Conservation (phyloP, 108 stramenopile species). For the Skeletonema potamos region DNA sequence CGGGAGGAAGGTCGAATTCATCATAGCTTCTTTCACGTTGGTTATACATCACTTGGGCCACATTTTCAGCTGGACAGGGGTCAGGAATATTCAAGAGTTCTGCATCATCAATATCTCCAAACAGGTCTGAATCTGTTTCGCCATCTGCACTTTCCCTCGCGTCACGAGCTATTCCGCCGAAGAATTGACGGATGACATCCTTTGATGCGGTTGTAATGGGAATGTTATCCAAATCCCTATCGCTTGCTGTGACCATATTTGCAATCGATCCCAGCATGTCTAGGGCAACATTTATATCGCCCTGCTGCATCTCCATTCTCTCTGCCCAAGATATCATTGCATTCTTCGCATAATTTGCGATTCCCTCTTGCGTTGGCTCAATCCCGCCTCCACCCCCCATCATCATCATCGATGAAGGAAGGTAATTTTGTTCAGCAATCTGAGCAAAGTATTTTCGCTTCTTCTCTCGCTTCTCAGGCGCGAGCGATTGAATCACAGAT, state of each 20-base stretch:
- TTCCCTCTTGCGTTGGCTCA: slow-evolving; percentile 25
- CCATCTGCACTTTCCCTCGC: not conserved
- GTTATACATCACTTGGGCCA: not conserved
- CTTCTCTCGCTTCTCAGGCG: slow-evolving; percentile 47
- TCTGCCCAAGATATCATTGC: slow-evolving; percentile 43
- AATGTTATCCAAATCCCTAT: slow-evolving; percentile 34
- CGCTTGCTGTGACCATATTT: slow-evolving; percentile 40
- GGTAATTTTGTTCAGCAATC: slow-evolving; percentile 33
- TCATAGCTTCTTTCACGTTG: not conserved
- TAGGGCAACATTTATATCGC: slow-evolving; percentile 54
- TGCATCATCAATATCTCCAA: slow-evolving; percentile 25
- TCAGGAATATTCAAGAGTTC: slow-evolving; percentile 15
- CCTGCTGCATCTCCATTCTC: slow-evolving; percentile 47
- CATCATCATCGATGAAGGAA: slow-evolving; percentile 4
- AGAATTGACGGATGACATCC: slow-evolving; percentile 24
- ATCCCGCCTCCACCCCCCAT: too few species aligned
- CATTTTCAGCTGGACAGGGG: not conserved
- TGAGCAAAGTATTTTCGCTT: slow-evolving; percentile 41
- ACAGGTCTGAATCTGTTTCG: not conserved
- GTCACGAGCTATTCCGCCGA: slow-evolving; percentile 13
- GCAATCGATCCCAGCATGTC: slow-evolving; percentile 42
- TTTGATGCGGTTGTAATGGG: slow-evolving; percentile 53
- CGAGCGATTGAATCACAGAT: slow-evolving; percentile 40
- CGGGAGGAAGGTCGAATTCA: not conserved
- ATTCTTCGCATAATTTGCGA: slow-evolving; percentile 42